Conservation (phyloP, 306 rosid genomes). For the Hippophae tibetana region DNA sequence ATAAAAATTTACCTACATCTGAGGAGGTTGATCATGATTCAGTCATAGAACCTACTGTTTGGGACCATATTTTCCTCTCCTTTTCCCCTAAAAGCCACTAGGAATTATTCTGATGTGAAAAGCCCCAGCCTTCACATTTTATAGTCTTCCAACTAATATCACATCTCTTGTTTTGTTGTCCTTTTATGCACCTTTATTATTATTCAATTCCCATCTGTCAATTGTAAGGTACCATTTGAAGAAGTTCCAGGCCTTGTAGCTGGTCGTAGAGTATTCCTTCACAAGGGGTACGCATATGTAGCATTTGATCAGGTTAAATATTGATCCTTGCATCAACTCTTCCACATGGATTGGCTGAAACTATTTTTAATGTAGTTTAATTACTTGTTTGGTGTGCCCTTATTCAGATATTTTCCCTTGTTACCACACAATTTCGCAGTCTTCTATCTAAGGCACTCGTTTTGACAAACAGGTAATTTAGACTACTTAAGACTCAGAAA, state of each 20-base stretch:
- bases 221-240: conserved; percentile 74
- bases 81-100: too few species aligned
- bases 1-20: too few species aligned
- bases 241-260: conserved; percentile 95
- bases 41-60: too few species aligned
- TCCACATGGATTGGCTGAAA: conserved; percentile 3
- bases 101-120: background rate
- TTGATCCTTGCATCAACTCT: conserved; percentile 13
- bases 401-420: conserved; percentile 65
- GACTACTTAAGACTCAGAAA: background rate
- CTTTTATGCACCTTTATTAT: conserved; percentile 10
- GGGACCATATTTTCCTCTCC: too few species aligned
- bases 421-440: conserved; percentile 73
- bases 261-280: conserved; percentile 68
- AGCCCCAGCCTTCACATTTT: conserved; percentile 5
- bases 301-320: conserved; percentile 69
- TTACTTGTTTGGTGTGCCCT: conserved; percentile 12
- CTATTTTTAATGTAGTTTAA: conserved; percentile 7
- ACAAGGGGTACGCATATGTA: conserved; percentile 72
- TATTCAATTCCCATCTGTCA: conserved; percentile 6
- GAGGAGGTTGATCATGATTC: too few species aligned
- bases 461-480: conserved; percentile 73
- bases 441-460: conserved; percentile 66
- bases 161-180: conserved; percentile 5
- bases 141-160: background rate